Evolutionary conservation across 805 yeast genomes (phyloP).

Genomic region (Wickerhamiella shivajii): DNA sequence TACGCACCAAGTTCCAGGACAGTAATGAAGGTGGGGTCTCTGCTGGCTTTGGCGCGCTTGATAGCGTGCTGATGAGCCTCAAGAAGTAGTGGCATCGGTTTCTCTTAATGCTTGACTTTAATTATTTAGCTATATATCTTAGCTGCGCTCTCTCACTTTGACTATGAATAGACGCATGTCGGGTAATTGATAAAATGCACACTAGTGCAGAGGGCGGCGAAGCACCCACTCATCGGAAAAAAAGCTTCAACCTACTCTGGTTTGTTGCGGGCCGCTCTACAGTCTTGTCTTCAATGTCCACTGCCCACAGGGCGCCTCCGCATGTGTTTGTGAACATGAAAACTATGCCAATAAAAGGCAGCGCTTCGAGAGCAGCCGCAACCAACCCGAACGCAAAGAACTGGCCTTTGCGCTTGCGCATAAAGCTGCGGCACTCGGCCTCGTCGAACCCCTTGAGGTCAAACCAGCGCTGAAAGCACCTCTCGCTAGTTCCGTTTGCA

Average conservation of each 20-base stretch:
- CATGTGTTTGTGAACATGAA: constrained; percentile 25
- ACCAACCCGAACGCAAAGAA: constrained; percentile 25
- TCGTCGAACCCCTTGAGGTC: constrained; percentile 37
- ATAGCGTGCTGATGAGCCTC: constrained; percentile 30
- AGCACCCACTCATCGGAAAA: no score
- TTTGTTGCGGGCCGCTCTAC: no score
- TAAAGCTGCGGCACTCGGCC: constrained; percentile 27
- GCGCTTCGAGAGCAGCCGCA: constrained; percentile 25
- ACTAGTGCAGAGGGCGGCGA: no score
- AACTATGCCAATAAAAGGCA: constrained; percentile 25
- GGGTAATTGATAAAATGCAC: neutral
- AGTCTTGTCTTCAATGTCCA: constrained; percentile 22
- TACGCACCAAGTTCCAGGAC: constrained; percentile 74
- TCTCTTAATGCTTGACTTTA: neutral
- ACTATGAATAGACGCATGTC: neutral
- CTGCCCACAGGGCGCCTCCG: constrained; percentile 29
- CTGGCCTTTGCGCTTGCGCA: constrained; percentile 20
- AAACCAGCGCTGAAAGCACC: constrained; percentile 42
- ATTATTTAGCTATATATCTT: neutral
- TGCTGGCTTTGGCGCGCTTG: constrained; percentile 97
- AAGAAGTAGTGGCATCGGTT: no score
- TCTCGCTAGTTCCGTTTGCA: constrained; percentile 41
- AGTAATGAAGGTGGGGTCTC: constrained; percentile 98
- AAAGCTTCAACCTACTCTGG: no score
- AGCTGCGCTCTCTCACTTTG: neutral